Base-by-base conservation (phyloP, 345 rosid genomes). In the Salix exigua region DNA sequence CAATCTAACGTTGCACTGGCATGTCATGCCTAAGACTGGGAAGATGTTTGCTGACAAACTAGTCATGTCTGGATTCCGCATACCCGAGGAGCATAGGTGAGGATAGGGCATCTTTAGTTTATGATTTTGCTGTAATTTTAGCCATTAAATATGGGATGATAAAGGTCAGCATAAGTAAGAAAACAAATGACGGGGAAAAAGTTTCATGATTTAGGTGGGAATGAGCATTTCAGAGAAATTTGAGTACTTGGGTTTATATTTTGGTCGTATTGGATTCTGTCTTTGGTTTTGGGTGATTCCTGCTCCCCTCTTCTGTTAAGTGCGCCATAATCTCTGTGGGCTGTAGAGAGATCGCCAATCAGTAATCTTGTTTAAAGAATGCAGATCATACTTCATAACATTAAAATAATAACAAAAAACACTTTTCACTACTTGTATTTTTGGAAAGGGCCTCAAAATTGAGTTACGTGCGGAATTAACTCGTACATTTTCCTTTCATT, bases 11-110 rank as follows among this genome's bases (percentile, higher is more conserved):
- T 82, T 94, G 84, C 98, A 89, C 73, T 94, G 98, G 97, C 97
- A 94, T 76, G 94, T 94, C 46, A 94, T 94, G 98, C 97, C 98
- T 28, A 94, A 92, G 86, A 90, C 97, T 0, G 97, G 98, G 68
- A 92, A 92, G 88, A 94, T 94, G 96, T 87, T 91, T 78, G 90
- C 91, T 6, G 85, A 89, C 82, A 91, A 94, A 79, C 72, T 92
- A 60, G 91, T 90, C 75, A 80, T 89, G 88, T 53, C 97, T 42
- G 98, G 97, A 53, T 92, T 87, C 86, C 87, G 78, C 53, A 79
- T 94, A 76, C 97, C 97, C 26, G 86, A 92, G 73, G 94, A 91
- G 50, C 92, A 92, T 77, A 86, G 89, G 87, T 88, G 82, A 87
- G 82, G 76, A 13, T 8, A 26, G 53, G 55, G 75, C 61, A 60